Evolutionary conservation across 2,329 filamentous ascomycete species (phyloP), one percentile per base, ranked within the genome.

Genomic region (Proliferodiscus dingleyae): DNA sequence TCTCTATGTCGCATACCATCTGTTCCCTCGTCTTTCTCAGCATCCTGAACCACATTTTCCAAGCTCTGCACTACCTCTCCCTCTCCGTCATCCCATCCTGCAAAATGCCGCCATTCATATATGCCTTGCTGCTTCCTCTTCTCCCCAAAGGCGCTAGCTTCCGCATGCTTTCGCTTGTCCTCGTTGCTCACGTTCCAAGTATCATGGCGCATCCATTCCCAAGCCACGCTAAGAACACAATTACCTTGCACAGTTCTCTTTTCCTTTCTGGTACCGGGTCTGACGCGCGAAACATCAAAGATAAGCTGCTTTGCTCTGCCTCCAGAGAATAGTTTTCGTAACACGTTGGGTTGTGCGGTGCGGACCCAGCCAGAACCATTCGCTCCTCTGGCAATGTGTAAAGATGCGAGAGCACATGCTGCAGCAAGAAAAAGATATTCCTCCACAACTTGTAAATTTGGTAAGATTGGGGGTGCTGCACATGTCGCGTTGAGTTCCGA

Each of bases 391-490:
- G 33, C 22, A 4, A 38, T 26, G 33, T 51, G 45, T 9, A 38
- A 40, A 5, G 43, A 22, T 9, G 60, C 53, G 3, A 61, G 45
- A 10, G 54, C 50, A 45, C 54, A 58, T 18, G 52, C 40, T 5
- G 52, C 53, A n/a, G 53, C 53, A 42, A 53, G 61, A 24, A 49
- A 49, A 10, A 62, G 29, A 38, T 61, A 62, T 9, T 60, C 55
- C 13, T 55, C 41, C 4, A 61, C 43, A 3, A 48, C 41, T 5
- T 21, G n/a, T 30, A 59, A 45, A 7, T 38, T 33, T 8, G 42
- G 36, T 10, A 55, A n/a, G 5, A 39, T 15, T 21, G 41, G 38
- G 4, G 51, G 54, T 5, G 57, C 33, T 10, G 48, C 49, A 41
- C 53, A 58, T 2, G 45, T 48, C 4, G 40, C 40, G 8, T 45